phyloP scores from a whole-genome alignment of 2,329 filamentous ascomycete genomes.

The Claviceps sp. region DNA sequence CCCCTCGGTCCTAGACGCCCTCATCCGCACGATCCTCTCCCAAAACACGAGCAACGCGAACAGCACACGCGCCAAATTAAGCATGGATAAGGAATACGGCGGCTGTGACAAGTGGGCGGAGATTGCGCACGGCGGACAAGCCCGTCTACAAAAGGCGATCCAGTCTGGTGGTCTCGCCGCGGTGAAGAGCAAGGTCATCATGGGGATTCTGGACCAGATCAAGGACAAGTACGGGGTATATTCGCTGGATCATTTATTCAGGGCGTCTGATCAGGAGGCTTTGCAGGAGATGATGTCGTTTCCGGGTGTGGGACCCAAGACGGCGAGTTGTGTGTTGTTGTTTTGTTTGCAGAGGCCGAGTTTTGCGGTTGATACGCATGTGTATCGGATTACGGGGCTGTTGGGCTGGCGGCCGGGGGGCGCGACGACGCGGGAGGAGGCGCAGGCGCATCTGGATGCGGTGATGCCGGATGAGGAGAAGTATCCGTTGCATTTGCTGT shows the following conservation, averaged over 20 bases:
- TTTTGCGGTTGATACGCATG: slow-evolving; percentile 42
- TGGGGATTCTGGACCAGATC: slow-evolving; percentile 53
- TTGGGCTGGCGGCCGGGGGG: slow-evolving; percentile 33
- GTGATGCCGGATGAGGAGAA: slow-evolving; percentile 33
- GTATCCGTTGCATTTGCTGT: slow-evolving; percentile 34
- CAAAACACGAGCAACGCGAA: slow-evolving; percentile 39
- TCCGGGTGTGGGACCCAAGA: slow-evolving; percentile 40
- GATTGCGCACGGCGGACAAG: slow-evolving; percentile 25
- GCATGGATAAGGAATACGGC: slow-evolving; percentile 31
- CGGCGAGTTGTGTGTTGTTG: slow-evolving; percentile 37
- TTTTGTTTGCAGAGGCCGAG: slow-evolving; percentile 34
- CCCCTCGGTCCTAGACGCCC: slow-evolving; percentile 36
- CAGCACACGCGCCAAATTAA: slow-evolving; percentile 45
- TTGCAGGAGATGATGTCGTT: slow-evolving; percentile 37
- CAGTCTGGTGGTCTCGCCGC: slow-evolving; percentile 56
- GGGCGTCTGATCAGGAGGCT: slow-evolving; percentile 27
- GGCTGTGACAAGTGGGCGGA: slow-evolving; percentile 28
- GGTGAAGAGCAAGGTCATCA: slow-evolving; percentile 61
- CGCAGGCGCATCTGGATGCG: slow-evolving; percentile 36
- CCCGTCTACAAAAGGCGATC: slow-evolving; percentile 44
- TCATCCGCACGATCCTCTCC: slow-evolving; percentile 38
- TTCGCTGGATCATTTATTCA: slow-evolving; percentile 36
- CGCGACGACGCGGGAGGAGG: slow-evolving; percentile 27
- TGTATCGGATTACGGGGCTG: slow-evolving; percentile 33
- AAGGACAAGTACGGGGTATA: slow-evolving; percentile 28